Evolutionary conservation across 2,329 filamentous ascomycete species (phyloP).

Genomic region (Paramyrothecium roridum): DNA sequence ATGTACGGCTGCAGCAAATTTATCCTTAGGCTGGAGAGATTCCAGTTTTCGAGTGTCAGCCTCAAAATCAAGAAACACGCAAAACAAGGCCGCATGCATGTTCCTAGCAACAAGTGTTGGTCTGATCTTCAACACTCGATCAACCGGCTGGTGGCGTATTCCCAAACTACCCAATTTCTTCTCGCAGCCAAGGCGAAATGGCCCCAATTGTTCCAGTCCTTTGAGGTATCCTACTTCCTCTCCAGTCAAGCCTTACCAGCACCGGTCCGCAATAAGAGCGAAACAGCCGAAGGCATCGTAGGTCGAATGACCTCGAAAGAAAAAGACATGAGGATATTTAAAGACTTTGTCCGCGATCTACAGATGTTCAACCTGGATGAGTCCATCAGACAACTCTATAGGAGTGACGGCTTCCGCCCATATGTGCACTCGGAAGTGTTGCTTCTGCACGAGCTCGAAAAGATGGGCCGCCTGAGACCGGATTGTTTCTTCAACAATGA

Average conservation of each 20-base stretch:
- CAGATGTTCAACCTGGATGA: slow-evolving; percentile 12
- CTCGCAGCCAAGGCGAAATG: slow-evolving; percentile 13
- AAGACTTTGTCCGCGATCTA: slow-evolving; percentile 5
- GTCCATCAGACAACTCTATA: slow-evolving; percentile 7
- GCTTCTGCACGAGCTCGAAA: slow-evolving; percentile 17
- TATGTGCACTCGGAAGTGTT: slow-evolving; percentile 29
- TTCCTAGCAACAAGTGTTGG: slow-evolving; percentile 12
- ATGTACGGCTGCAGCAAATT: background rate
- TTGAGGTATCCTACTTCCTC: slow-evolving; percentile 15
- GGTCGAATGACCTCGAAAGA: slow-evolving; percentile 7
- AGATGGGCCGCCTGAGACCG: slow-evolving; percentile 5
- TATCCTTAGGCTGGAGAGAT: background rate
- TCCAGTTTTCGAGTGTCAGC: background rate
- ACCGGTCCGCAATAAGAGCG: slow-evolving; percentile 8
- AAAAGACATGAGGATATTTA: background rate
- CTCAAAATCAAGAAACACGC: slow-evolving; percentile 4
- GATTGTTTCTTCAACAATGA: slow-evolving; percentile 21
- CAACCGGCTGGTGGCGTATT: slow-evolving; percentile 13
- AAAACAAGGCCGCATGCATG: slow-evolving; percentile 1
- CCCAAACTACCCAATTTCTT: slow-evolving; percentile 9
- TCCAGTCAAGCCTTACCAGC: slow-evolving; percentile 10
- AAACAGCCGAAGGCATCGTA: slow-evolving; percentile 2
- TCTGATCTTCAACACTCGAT: slow-evolving; percentile 15
- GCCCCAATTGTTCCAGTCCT: slow-evolving; percentile 22
- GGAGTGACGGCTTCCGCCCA: slow-evolving; percentile 11